Conservation (phyloP, 768 basidiomycete species). For the Jaapia argillacea region DNA sequence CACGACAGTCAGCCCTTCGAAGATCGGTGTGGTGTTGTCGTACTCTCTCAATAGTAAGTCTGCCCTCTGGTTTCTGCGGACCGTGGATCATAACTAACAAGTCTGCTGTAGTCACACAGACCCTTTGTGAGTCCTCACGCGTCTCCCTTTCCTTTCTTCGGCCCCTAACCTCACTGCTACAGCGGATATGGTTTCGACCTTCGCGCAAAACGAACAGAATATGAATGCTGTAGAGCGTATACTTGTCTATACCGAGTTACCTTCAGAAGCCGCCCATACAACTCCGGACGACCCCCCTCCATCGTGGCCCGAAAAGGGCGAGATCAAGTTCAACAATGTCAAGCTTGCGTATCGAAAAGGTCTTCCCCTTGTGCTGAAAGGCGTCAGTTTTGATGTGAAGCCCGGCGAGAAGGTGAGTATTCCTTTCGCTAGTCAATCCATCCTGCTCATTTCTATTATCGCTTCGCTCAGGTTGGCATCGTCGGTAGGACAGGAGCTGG, state of each 20-base stretch:
- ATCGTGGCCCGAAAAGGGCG: conserved; percentile 42
- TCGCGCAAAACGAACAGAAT: conserved; percentile 55
- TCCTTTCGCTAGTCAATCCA: neutral
- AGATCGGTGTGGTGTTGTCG: conserved; percentile 34
- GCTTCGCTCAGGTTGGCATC: conserved; percentile 29
- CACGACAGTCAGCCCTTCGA: conserved; percentile 42
- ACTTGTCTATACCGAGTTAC: conserved; percentile 56
- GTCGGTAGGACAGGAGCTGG: conserved; percentile 36
- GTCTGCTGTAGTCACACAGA: conserved; percentile 32
- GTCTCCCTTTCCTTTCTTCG: neutral
- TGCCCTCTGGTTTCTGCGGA: neutral
- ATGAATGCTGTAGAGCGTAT: conserved; percentile 70
- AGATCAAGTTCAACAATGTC: conserved; percentile 46
- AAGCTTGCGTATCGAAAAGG: conserved; percentile 50
- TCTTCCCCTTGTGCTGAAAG: conserved; percentile 55
- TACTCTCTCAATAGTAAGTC: conserved; percentile 32
- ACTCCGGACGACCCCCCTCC: conserved; percentile 35
- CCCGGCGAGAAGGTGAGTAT: conserved; percentile 50
- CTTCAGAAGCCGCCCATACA: conserved; percentile 35
- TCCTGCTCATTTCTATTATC: neutral
- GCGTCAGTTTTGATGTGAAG: conserved; percentile 41
- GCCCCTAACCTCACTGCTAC: conserved; percentile 2
- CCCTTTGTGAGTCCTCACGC: conserved; percentile 33
- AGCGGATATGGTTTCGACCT: conserved; percentile 47
- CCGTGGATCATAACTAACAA: neutral